Evolutionary conservation across 148 eudicot species (phyloP).

Genomic region (Polygonum maritimum): DNA sequence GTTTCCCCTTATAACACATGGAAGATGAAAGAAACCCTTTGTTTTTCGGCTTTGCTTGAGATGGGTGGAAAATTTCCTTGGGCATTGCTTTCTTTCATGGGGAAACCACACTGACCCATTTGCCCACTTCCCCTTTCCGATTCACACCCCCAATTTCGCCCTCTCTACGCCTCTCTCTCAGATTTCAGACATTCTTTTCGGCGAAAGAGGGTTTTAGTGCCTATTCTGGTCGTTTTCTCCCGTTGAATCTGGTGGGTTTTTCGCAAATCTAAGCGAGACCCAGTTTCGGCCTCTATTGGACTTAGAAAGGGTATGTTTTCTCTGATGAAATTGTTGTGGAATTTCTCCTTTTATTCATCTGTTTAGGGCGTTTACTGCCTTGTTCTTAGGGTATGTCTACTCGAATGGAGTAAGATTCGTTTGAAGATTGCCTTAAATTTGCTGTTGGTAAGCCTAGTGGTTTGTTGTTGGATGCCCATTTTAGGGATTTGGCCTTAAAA

Average conservation of each 20-base stretch:
- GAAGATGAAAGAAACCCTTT: slow-evolving; percentile 4
- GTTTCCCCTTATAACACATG: neutral
- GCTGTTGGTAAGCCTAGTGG: neutral
- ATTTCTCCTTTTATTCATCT: neutral
- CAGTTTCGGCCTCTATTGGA: neutral
- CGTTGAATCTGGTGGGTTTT: slow-evolving; percentile 9
- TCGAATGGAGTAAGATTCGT: neutral
- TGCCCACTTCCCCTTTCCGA: neutral
- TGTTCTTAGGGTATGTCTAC: neutral
- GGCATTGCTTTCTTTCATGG: slow-evolving; percentile 4
- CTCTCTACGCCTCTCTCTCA: neutral
- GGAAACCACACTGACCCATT: slow-evolving; percentile 7
- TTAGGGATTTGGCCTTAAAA: neutral
- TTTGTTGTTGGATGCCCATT: neutral
- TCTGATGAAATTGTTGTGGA: neutral
- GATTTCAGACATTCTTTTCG: neutral
- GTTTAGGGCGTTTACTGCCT: neutral
- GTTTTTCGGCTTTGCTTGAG: slow-evolving; percentile 7
- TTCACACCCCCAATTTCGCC: neutral
- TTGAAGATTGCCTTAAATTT: neutral
- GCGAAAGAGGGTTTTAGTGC: neutral
- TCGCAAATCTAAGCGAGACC: slow-evolving; percentile 10
- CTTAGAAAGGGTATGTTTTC: neutral
- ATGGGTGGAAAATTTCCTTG: neutral
- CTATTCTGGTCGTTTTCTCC: neutral